Conservation (phyloP, 441 rosid genomes). For the Breynia disticha region DNA sequence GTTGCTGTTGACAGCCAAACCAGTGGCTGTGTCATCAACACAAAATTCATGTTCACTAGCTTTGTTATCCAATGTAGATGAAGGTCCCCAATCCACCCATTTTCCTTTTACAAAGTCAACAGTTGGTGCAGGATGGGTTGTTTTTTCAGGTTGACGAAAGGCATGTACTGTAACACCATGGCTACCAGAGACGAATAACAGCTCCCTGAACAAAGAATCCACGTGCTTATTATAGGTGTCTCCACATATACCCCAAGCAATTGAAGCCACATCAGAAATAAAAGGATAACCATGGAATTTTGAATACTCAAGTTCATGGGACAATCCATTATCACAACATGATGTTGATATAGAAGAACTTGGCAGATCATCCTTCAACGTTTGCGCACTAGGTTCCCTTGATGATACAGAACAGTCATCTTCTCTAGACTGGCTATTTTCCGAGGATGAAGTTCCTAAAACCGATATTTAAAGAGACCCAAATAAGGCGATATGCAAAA, state of each 20-base stretch:
- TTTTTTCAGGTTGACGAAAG: conserved; percentile 39
- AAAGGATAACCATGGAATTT: conserved; percentile 34
- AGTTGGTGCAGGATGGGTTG: conserved; percentile 16
- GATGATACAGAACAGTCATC: conserved; percentile 9
- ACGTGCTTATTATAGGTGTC: conserved; percentile 56
- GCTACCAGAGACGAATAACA: conserved; percentile 67
- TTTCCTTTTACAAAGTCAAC: conserved; percentile 50
- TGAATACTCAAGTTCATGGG: conserved; percentile 27
- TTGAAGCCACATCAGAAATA: conserved; percentile 62
- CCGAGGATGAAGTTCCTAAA: conserved; percentile 22
- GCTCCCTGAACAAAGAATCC: conserved; percentile 60
- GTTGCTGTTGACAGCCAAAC: conserved; percentile 13
- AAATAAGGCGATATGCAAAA: background rate
- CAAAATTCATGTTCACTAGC: conserved; percentile 12
- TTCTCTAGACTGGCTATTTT: conserved; percentile 31
- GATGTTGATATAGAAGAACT: conserved; percentile 41
- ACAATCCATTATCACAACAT: conserved; percentile 35
- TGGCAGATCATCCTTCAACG: conserved; percentile 31
- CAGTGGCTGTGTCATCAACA: conserved; percentile 6
- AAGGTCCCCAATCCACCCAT: conserved; percentile 96
- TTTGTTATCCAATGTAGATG: conserved; percentile 17
- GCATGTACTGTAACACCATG: conserved; percentile 81
- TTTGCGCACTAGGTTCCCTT: conserved; percentile 28
- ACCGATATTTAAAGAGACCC: background rate
- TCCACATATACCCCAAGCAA: conserved; percentile 88